A percentile compares a stretch with the other conserved stretches of the same genome.
Evolutionary conservation across 768 basidiomycete genomes (phyloP).

Genomic region (Mycena indigotica): DNA sequence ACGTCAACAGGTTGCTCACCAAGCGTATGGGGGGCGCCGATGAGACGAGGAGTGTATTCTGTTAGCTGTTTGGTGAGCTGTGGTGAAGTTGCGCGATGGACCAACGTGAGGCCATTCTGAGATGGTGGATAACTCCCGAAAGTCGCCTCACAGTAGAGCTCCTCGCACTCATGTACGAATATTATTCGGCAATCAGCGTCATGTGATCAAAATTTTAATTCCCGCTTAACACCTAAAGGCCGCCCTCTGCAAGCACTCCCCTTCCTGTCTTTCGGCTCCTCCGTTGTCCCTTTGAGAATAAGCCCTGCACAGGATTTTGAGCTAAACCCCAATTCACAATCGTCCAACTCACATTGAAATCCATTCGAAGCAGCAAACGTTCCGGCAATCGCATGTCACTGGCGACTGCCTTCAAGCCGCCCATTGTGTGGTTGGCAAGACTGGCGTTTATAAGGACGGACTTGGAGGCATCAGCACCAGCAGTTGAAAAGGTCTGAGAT

Average conservation of each 20-base stretch:
- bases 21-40: slow-evolving; percentile 91
- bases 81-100: slow-evolving; percentile 27
- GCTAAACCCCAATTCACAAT: too few relatives aligned
- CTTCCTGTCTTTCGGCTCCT: slow-evolving; percentile 36
- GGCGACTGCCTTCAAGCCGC: slow-evolving; percentile 49
- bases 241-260: slow-evolving; percentile 42
- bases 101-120: slow-evolving; percentile 59
- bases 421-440: slow-evolving; percentile 55
- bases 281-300: slow-evolving; percentile 56
- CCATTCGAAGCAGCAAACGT: slow-evolving; percentile 75
- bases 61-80: slow-evolving; percentile 15
- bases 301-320: slow-evolving; percentile 43
- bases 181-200: slow-evolving; percentile 1
- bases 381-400: slow-evolving; percentile 73
- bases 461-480: slow-evolving; percentile 66
- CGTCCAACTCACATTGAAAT: slow-evolving; percentile 71
- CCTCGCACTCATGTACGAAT: slow-evolving; percentile 1
- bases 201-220: neutral
- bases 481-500: slow-evolving; percentile 63
- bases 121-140: slow-evolving; percentile 38
- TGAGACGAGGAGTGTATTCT: slow-evolving; percentile 76
- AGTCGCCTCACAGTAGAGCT: slow-evolving; percentile 55
- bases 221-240: too few relatives aligned
- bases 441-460: slow-evolving; percentile 64
- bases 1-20: slow-evolving; percentile 51